Evolutionary conservation across 2,329 filamentous ascomycete species (phyloP).

Genomic region (Beauveria pseudobassiana): DNA sequence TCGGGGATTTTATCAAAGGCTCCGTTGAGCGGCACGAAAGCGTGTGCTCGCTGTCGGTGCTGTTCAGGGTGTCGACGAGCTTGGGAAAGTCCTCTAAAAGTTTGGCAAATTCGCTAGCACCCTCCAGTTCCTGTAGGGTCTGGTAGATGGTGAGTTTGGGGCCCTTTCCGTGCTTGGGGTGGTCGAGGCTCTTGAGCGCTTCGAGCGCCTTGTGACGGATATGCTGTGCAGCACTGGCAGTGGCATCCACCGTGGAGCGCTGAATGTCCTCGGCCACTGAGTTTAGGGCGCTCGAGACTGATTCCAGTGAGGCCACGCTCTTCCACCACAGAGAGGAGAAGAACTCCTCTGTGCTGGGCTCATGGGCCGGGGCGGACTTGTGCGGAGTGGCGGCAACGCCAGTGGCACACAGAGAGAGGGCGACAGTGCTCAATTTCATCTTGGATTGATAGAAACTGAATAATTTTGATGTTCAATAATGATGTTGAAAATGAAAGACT

Average conservation of each 20-base stretch:
- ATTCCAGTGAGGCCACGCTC: background rate
- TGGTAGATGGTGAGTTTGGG: slow-evolving; percentile 71
- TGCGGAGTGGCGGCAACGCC: background rate
- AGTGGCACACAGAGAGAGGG: background rate
- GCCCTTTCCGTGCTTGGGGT: background rate
- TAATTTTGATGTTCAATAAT: background rate
- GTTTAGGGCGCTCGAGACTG: background rate
- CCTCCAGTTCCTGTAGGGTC: slow-evolving; percentile 65
- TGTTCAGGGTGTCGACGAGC: slow-evolving; percentile 66
- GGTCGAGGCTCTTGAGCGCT: slow-evolving; percentile 9
- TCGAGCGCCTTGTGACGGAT: slow-evolving; percentile 7
- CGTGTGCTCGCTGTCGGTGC: slow-evolving; percentile 67
- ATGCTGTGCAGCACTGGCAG: slow-evolving; percentile 3
- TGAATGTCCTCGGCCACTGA: slow-evolving; percentile 7
- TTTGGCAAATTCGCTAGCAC: slow-evolving; percentile 69
- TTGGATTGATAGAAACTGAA: background rate
- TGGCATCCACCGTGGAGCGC: slow-evolving; percentile 4
- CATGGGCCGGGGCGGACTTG: background rate
- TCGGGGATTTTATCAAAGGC: slow-evolving; percentile 61
- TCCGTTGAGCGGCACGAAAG: slow-evolving; percentile 67
- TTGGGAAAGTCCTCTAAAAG: slow-evolving; percentile 67
- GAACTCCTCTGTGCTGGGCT: background rate
- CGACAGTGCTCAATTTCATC: slow-evolving; percentile 5
- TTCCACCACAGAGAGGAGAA: background rate
- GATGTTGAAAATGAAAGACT: background rate